phyloP scores from a whole-genome alignment of 2,329 filamentous ascomycete species.

The Stromatinia cepivora region DNA sequence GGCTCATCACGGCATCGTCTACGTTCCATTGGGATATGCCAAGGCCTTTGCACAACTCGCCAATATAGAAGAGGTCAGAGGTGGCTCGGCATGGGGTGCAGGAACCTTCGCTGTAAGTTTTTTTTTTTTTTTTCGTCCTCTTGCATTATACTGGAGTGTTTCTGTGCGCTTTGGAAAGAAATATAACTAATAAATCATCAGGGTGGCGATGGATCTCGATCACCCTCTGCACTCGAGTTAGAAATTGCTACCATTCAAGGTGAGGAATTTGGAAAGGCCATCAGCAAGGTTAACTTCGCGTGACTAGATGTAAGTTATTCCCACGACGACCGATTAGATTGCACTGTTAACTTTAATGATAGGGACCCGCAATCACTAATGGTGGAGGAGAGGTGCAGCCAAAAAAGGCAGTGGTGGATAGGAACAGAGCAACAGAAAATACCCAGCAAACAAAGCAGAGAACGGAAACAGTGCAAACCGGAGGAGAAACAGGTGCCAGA shows the following conservation, averaged over 20 bases:
- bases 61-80: constrained; percentile 77
- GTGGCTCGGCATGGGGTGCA: constrained; percentile 89
- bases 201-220: constrained; percentile 75
- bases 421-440: constrained; percentile 30
- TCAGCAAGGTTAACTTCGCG: constrained; percentile 68
- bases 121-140: neutral
- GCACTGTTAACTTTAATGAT: neutral
- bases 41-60: constrained; percentile 69
- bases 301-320: constrained; percentile 66
- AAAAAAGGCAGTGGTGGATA: constrained; percentile 36
- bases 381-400: constrained; percentile 24
- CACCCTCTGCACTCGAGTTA: constrained; percentile 74
- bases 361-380: constrained; percentile 45
- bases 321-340: neutral
- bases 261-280: constrained; percentile 75
- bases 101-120: constrained; percentile 75
- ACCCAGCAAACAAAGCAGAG: constrained; percentile 31
- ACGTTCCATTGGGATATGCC: constrained; percentile 92
- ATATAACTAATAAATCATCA: constrained; percentile 35
- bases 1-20: constrained; percentile 91
- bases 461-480: constrained; percentile 39
- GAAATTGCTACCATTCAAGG: constrained; percentile 81
- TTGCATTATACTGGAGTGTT: neutral
- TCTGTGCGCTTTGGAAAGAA: neutral
- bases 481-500: constrained; percentile 37